phyloP scores from a whole-genome alignment of 2,329 filamentous ascomycete genomes.

The Phaeoacremonium minimum region DNA sequence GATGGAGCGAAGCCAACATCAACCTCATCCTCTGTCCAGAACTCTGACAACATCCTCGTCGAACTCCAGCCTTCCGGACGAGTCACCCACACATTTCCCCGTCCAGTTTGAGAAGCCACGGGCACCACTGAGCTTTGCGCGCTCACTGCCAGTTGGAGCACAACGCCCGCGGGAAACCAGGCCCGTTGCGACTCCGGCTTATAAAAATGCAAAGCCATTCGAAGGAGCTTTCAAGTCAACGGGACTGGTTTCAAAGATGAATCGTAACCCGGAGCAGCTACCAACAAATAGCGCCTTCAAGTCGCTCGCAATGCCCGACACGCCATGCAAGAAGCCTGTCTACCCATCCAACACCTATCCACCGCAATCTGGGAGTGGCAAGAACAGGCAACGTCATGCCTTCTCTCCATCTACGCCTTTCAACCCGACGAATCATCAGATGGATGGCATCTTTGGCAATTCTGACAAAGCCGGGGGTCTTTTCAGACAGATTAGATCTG shows the following conservation, averaged over 20 bases:
- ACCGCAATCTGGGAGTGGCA: constrained; percentile 51
- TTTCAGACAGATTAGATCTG: constrained; percentile 54
- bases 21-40: constrained; percentile 78
- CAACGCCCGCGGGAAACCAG: constrained; percentile 41
- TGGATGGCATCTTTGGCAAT: constrained; percentile 45
- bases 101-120: constrained; percentile 50
- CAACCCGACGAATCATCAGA: constrained; percentile 37
- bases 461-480: constrained; percentile 61
- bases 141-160: constrained; percentile 68
- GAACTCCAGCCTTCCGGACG: constrained; percentile 70
- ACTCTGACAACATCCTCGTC: constrained; percentile 86
- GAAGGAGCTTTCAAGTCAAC: constrained; percentile 91
- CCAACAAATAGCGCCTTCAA: constrained; percentile 41
- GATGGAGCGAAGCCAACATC: constrained; percentile 37
- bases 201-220: constrained; percentile 71
- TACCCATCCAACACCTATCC: constrained; percentile 66
- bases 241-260: constrained; percentile 91
- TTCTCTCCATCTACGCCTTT: constrained; percentile 84
- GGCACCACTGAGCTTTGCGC: constrained; percentile 57
- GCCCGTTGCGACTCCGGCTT: constrained; percentile 70
- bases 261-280: constrained; percentile 72
- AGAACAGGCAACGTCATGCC: constrained; percentile 62
- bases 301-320: constrained; percentile 79
- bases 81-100: constrained; percentile 62
- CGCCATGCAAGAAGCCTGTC: constrained; percentile 85